Base-by-base conservation (phyloP, 2,329 filamentous ascomycete genomes). In the Paramyrothecium roridum region DNA sequence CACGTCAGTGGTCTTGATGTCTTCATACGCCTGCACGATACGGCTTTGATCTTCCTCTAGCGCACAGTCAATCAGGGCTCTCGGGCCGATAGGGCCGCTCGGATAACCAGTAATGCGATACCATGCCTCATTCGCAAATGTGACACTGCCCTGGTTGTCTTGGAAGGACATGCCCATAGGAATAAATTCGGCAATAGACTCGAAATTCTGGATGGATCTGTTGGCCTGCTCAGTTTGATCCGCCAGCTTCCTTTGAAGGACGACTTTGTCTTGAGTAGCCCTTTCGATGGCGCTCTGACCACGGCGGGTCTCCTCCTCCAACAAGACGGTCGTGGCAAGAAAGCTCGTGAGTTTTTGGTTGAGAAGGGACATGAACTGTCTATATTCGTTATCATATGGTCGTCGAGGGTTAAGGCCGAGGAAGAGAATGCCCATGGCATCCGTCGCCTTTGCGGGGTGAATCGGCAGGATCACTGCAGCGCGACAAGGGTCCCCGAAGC, bases 141-240 rank as follows among this genome's bases (percentile, higher is more conserved):
- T 83, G 55, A 91, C 82, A 43, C 81, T 80, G 13, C 88, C 88
- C 50, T 80, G 74, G 2, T 79, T 76, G 63, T 89, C 82, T 12
- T 86, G 83, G 56, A 91, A 88, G 63, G 87, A 89, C 72, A 91
- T 86, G 19, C 88, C 89, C 1, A 90, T 85, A 0, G 89, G 89
- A 2, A 89, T 85, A 52, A 90, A 86, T 62, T 90, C 87, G 2
- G 88, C 85, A 70, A 91, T 87, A 6, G 84, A 78, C 8, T 85
- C 85, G 60, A 91, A 90, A 54, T 85, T 83, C 33, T 83, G 82
- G 54, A 88, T 83, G 48, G 81, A 78, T 56, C 79, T 73, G n/a
- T 73, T 75, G 3, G 77, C 72, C 59, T 81, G 76, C 55, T 76
- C 74, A 12, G 75, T 80, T 63, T 78, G 76, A 30, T 81, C 79